Conservation (phyloP, 371 early-diverging fungal species). For the Fennellomyces sp. region DNA sequence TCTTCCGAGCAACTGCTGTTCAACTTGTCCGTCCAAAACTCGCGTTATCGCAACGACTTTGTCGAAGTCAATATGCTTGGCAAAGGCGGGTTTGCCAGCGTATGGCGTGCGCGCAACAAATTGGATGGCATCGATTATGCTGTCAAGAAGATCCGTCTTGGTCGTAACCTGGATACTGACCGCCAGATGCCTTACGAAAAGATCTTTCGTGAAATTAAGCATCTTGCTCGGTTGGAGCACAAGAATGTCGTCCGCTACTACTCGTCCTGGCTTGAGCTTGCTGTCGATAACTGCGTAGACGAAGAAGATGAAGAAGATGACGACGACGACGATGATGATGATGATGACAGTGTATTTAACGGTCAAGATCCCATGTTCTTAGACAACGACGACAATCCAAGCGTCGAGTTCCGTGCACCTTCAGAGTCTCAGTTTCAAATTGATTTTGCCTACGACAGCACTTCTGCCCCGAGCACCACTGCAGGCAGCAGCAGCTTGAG, state of each 20-base stretch:
- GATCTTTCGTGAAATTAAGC: constrained; percentile 91
- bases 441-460: constrained; percentile 7
- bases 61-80: constrained; percentile 78
- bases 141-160: constrained; percentile 79
- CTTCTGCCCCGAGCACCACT: background rate
- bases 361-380: constrained; percentile 16
- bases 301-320: constrained; percentile 15
- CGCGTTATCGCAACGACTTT: constrained; percentile 88
- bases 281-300: constrained; percentile 18
- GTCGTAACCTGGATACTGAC: constrained; percentile 40
- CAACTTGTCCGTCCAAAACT: constrained; percentile 59
- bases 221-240: constrained; percentile 86
- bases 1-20: constrained; percentile 12
- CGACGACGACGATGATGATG: constrained; percentile 1
- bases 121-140: constrained; percentile 90
- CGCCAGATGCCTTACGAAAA: constrained; percentile 65
- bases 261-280: constrained; percentile 90
- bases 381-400: constrained; percentile 9
- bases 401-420: background rate
- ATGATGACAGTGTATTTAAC: constrained; percentile 9
- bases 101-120: constrained; percentile 74
- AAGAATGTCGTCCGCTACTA: constrained; percentile 92
- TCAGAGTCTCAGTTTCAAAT: constrained; percentile 1
- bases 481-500: background rate
- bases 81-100: constrained; percentile 95